Evolutionary conservation across 495 filamentous ascomycete species (phyloP), one percentile per base, ranked within the genome.

Genomic region (Cairneyella variabilis): DNA sequence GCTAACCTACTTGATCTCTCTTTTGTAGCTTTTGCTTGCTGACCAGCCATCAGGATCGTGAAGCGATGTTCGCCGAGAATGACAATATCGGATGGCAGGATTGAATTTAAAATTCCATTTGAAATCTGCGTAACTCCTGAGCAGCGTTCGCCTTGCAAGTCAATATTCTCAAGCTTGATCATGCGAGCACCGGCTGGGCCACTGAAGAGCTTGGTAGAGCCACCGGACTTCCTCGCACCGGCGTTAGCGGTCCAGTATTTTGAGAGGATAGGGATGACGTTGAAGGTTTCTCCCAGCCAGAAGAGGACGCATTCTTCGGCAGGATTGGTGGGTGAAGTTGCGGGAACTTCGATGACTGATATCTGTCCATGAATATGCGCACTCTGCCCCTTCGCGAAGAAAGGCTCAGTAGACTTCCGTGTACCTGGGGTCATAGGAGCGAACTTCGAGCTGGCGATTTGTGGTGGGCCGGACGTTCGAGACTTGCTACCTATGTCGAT

Each of bases 361-460:
- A 96, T 83, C 21, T 85, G 82, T 22, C 90, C 90, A 62, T 76
- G 58, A 46, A 60, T 6, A 61, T 67, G 18, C 70, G 7, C 36
- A 20, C 10, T 27, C 2, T 66, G 4, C 66, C 57, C 16, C 71
- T 66, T 42, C 64, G 54, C 1, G 57, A 51, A 10, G 63, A 64
- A 43, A 59, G 55, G 27, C 55, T 63, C 63, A 2, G 45, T 47
- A 3, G 62, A 64, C 41, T 83, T 83, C 46, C 89, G 77, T 2
- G 90, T 90, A 28, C 88, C 83, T 2, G 90, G 90, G 5, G 90
- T 95, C 85, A 91, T 88, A 0, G 90, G 90, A 1, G 83, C 86
- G 45, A 95, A 84, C 55, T 76, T 82, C 4, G 81, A 71, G 63
- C 26, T 69, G 66, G 39, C 71, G 63, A 45, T 68, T 69, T 63